Evolutionary conservation across 345 rosid genomes (phyloP), one percentile per base, ranked within the genome.

Genomic region (Rhizophora apiculata): DNA sequence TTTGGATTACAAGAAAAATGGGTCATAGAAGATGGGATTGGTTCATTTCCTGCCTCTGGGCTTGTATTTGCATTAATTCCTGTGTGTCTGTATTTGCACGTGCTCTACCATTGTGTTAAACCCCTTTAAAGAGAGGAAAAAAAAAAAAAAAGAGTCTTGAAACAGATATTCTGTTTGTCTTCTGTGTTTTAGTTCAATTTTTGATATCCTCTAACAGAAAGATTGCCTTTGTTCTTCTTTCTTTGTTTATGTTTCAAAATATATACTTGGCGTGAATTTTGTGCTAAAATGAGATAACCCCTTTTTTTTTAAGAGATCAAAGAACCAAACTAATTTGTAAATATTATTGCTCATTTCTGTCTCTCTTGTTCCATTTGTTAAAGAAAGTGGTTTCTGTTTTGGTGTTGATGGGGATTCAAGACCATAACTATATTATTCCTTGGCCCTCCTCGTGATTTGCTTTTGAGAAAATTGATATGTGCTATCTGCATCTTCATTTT

Each of bases 1-100:
- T 59, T 60, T 31, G 46, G 18, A 18, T 59, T 30, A 9, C 21
- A 31, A 20, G 54, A 5, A 31, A 61, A 46, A 7, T 34, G 48
- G 59, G 69, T 21, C 22, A 54, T 3, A n/a, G 46, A 26, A 48
- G 21, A 64, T 48, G 69, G 69, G 21, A 31, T 32, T 53, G 60
- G 30, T n/a, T 52, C 48, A 52, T 53, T 31, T 32, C 2, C n/a
- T 26, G 16, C 20, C 9, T 37, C 43, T 37, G 43, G 43, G 11
- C 43, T 37, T 8, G 31, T 7, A 34, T 56, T 63, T 37, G 26
- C 36, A 27, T 5, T n/a, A 54, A 63, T 6, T 52, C 1, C 19
- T n/a, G 53, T n/a, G 43, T 37, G 31, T 39, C 9, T 39, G 6
- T 24, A 4, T 58, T 16, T 62, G 5, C 8, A 49, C 20, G 29